Conservation (phyloP, 352 stramenopile genomes). For the Globisporangium yorkense region DNA sequence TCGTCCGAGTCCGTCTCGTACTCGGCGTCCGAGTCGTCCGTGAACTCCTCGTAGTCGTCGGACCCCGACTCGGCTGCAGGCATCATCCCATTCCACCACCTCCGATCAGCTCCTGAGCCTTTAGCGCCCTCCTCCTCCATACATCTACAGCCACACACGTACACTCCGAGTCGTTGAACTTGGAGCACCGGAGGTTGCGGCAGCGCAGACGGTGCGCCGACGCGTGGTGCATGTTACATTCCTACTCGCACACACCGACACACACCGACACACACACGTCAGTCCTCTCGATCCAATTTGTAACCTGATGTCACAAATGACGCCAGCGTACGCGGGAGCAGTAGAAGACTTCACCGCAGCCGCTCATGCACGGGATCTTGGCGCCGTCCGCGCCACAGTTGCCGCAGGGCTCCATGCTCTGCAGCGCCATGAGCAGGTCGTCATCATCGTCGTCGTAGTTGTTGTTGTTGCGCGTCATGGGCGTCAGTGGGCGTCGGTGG, state of each 20-base stretch:
- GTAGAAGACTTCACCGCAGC: slow-evolving; percentile 84
- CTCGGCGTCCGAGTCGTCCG: slow-evolving; percentile 54
- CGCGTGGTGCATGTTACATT: slow-evolving; percentile 87
- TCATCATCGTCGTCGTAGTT: slow-evolving; percentile 86
- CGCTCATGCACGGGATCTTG: slow-evolving; percentile 85
- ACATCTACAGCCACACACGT: slow-evolving; percentile 11
- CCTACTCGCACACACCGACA: slow-evolving; percentile 18
- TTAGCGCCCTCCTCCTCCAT: neutral
- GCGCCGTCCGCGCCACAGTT: slow-evolving; percentile 78
- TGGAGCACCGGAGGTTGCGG: slow-evolving; percentile 81
- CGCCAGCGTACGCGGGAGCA: slow-evolving; percentile 54
- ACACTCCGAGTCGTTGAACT: slow-evolving; percentile 89
- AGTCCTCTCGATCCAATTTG: neutral
- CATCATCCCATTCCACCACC: neutral
- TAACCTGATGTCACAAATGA: neutral
- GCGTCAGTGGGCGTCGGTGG: too few relatives aligned
- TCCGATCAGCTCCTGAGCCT: too few relatives aligned
- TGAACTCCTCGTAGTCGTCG: slow-evolving; percentile 54
- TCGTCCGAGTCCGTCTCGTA: slow-evolving; percentile 67
- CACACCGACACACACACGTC: neutral
- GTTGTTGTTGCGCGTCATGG: slow-evolving; percentile 49
- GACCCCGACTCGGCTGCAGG: slow-evolving; percentile 58
- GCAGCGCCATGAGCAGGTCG: slow-evolving; percentile 77
- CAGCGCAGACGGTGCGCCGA: slow-evolving; percentile 83
- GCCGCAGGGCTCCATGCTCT: slow-evolving; percentile 82